Conservation (phyloP, 192 early-diverging fungal species). For the Entomortierella lignicola region DNA sequence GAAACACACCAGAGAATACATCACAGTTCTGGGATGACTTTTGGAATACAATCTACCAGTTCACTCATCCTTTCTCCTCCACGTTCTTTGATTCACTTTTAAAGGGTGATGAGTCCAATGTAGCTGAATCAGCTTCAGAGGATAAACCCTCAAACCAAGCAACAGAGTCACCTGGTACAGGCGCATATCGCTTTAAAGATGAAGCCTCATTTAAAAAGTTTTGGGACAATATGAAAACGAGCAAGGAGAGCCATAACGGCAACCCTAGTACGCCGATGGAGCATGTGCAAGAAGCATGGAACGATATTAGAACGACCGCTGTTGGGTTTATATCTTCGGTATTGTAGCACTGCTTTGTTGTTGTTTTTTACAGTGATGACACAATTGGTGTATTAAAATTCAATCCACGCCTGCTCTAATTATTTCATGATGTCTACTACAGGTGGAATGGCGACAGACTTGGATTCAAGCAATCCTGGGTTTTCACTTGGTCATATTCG, state of each 20-base stretch:
- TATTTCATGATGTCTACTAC: not conserved
- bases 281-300: conserved; percentile 27
- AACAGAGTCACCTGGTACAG: not conserved
- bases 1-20: not conserved
- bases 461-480: conserved; percentile 57
- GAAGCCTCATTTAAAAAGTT: conserved; percentile 40
- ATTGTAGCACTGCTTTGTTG: too few species aligned
- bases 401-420: not conserved
- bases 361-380: too few species aligned
- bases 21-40: conserved; percentile 53
- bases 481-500: conserved; percentile 54
- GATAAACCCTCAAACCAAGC: not conserved
- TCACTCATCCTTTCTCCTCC: conserved; percentile 51
- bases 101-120: not conserved
- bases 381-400: too few species aligned
- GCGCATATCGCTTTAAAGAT: conserved; percentile 15
- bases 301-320: conserved; percentile 21
- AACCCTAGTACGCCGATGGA: not conserved
- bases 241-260: not conserved
- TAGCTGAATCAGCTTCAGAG: not conserved
- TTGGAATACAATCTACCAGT: conserved; percentile 52
- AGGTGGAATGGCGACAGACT: conserved; percentile 65
- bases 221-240: conserved; percentile 27
- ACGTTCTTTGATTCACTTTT: conserved; percentile 51
- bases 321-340: conserved; percentile 31